Evolutionary conservation across 139 green algal species (phyloP).

Genomic region (Microglena sp.): DNA sequence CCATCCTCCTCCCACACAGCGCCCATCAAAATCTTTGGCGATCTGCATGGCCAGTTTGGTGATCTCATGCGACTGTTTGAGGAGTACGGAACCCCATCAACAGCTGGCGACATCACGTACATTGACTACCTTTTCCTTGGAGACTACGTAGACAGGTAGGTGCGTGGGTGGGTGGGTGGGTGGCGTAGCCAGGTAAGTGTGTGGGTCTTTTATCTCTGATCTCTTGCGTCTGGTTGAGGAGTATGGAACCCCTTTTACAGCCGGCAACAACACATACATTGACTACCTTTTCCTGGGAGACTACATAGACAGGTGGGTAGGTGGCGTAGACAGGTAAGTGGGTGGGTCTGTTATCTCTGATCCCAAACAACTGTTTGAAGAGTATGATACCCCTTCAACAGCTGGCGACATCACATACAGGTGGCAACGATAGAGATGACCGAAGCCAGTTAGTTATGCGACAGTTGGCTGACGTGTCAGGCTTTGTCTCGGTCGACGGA

Average conservation of each 20-base stretch:
- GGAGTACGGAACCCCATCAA: slow-evolving; percentile 94
- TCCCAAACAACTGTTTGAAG: slow-evolving; percentile 98
- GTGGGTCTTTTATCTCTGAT: slow-evolving; percentile 38
- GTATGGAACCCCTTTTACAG: slow-evolving; percentile 86
- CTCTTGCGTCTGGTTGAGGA: slow-evolving; percentile 97
- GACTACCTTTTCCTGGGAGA: slow-evolving; percentile 95
- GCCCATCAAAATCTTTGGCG: slow-evolving; percentile 87
- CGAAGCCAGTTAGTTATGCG: too few relatives aligned
- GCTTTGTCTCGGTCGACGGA: too few relatives aligned
- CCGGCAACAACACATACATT: slow-evolving; percentile 98
- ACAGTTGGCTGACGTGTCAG: too few relatives aligned
- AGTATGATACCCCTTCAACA: slow-evolving; percentile 93
- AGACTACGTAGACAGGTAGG: slow-evolving; percentile 82
- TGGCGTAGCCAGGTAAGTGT: not conserved
- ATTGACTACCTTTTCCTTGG: slow-evolving; percentile 95
- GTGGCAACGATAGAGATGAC: too few relatives aligned
- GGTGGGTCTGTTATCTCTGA: too few relatives aligned
- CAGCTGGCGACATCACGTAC: slow-evolving; percentile 97
- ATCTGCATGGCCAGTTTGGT: slow-evolving; percentile 68
- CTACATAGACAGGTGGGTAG: slow-evolving; percentile 68
- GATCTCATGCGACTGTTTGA: slow-evolving; percentile 99
- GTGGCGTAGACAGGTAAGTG: not conserved
- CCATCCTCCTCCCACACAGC: too few relatives aligned
- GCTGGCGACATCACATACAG: slow-evolving; percentile 99
- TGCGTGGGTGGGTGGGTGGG: too few relatives aligned